Percentiles rank a stretch among this genome's conserved stretches.
Evolutionary conservation across 345 rosid species (phyloP).

Genomic region (Toxicodendron radicans): DNA sequence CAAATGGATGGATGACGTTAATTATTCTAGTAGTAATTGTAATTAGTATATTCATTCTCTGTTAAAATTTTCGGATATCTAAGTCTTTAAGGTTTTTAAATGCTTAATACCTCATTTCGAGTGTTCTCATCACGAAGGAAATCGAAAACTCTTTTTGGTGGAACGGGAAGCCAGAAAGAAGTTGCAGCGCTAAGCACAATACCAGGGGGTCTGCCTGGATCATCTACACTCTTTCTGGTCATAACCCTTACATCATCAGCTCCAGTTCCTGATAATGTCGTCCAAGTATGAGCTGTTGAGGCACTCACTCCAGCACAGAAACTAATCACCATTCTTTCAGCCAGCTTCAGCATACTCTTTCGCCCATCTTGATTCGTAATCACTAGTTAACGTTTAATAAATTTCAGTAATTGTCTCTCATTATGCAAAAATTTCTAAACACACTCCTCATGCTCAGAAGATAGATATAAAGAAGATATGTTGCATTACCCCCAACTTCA

Average conservation of each 20-base stretch:
- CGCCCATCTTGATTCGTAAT: slow-evolving; percentile 70
- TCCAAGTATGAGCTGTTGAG: slow-evolving; percentile 75
- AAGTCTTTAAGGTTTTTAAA: too few relatives aligned
- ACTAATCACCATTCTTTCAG: slow-evolving; percentile 76
- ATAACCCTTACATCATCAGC: slow-evolving; percentile 77
- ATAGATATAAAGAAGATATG: background rate
- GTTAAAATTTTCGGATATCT: too few relatives aligned
- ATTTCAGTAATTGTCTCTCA: background rate
- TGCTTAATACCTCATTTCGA: slow-evolving; percentile 49
- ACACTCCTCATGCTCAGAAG: background rate
- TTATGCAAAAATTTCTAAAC: background rate
- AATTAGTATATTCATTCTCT: too few relatives aligned
- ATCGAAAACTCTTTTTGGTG: slow-evolving; percentile 65
- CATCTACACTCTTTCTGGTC: slow-evolving; percentile 72
- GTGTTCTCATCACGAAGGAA: slow-evolving; percentile 80
- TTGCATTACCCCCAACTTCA: slow-evolving; percentile 51
- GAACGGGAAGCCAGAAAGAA: slow-evolving; percentile 90
- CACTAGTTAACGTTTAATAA: slow-evolving; percentile 31
- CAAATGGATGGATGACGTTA: too few relatives aligned
- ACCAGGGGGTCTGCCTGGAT: slow-evolving; percentile 89
- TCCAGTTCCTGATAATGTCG: slow-evolving; percentile 56
- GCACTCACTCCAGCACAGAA: slow-evolving; percentile 76
- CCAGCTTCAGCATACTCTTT: slow-evolving; percentile 70
- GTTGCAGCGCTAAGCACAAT: slow-evolving; percentile 81
- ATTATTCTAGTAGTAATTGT: too few relatives aligned